phyloP scores from a whole-genome alignment of 1,284 basidiomycete genomes.

The Pseudozyma pruni region DNA sequence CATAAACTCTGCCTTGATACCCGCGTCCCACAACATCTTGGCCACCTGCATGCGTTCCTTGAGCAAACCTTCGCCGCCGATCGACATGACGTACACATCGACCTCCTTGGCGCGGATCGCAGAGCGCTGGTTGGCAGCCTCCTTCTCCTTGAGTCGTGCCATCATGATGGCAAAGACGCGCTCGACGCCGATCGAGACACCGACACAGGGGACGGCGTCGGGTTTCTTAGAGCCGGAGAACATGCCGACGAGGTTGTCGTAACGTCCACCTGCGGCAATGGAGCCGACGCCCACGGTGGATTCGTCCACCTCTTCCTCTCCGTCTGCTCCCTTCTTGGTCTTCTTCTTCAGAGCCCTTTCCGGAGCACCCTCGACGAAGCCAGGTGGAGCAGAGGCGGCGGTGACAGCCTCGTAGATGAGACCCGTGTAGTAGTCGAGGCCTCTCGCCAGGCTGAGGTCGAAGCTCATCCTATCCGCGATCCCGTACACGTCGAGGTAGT shows the following conservation, averaged over 20 bases:
- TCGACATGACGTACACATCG: constrained; percentile 91
- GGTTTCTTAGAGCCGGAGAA: constrained; percentile 80
- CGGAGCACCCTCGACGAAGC: constrained; percentile 70
- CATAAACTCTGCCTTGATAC: constrained; percentile 94
- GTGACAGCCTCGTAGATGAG: constrained; percentile 98
- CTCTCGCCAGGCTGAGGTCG: constrained; percentile 93
- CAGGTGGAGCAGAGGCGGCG: constrained; percentile 89
- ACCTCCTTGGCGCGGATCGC: constrained; percentile 85
- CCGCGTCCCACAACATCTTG: constrained; percentile 83
- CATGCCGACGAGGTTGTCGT: constrained; percentile 95
- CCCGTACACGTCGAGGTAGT: constrained; percentile 82
- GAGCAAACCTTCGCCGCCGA: constrained; percentile 89
- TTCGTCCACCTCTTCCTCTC: constrained; percentile 86
- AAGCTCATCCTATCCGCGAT: constrained; percentile 84
- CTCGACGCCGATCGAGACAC: constrained; percentile 92
- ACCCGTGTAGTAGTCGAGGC: constrained; percentile 98
- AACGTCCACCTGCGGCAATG: constrained; percentile 95
- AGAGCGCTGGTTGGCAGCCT: constrained; percentile 57
- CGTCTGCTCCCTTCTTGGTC: constrained; percentile 70
- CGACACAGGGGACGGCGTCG: constrained; percentile 88
- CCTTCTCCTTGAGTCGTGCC: constrained; percentile 82
- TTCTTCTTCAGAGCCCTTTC: constrained; percentile 69
- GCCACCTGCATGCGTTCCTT: constrained; percentile 86
- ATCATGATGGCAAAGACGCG: constrained; percentile 93
- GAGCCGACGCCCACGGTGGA: constrained; percentile 93